These are phyloP conservation scores for Sodiomyces alkalinus DNA, from an alignment of 2,329 filamentous ascomycete species.

Conservation along the genomic window DNA sequence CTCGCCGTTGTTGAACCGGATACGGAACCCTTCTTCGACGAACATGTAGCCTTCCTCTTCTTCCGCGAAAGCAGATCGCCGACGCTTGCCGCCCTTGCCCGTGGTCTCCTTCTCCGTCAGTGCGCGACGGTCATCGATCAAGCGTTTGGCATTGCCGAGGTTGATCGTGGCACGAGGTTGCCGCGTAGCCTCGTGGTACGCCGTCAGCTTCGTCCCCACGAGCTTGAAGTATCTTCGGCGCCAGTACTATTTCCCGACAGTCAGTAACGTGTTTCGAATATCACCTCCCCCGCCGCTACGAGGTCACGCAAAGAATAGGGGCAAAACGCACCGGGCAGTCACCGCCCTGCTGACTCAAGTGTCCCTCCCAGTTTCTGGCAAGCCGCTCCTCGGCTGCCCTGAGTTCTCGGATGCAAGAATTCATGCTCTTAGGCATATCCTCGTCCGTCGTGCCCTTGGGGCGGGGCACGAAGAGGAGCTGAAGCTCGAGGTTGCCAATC, in stretches of 20 bases:
- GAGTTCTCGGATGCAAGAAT: constrained; percentile 84
- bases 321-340: constrained; percentile 74
- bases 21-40: constrained; percentile 96
- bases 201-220: constrained; percentile 77
- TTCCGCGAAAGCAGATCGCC: constrained; percentile 90
- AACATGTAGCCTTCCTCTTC: constrained; percentile 99
- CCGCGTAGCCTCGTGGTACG: constrained; percentile 87
- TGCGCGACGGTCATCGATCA: constrained; percentile 82
- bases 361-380: constrained; percentile 69
- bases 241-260: constrained; percentile 90
- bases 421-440: constrained; percentile 99
- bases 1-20: constrained; percentile 95
- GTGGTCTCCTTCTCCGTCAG: constrained; percentile 73
- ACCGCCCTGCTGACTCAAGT: constrained; percentile 89
- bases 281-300: constrained; percentile 25
- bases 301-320: constrained; percentile 7
- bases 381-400: constrained; percentile 74
- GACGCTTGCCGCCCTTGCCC: constrained; percentile 61
- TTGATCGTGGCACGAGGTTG: constrained; percentile 97
- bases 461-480: constrained; percentile 87
- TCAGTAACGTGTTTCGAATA: too few relatives aligned
- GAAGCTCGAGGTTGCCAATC: constrained; percentile 84
- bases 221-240: constrained; percentile 95
- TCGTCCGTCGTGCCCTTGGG: constrained; percentile 78
- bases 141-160: constrained; percentile 75